Percentiles rank a stretch among this genome's conserved stretches.
Conservation (phyloP, 345 rosid species). For the Populus deltoides region DNA sequence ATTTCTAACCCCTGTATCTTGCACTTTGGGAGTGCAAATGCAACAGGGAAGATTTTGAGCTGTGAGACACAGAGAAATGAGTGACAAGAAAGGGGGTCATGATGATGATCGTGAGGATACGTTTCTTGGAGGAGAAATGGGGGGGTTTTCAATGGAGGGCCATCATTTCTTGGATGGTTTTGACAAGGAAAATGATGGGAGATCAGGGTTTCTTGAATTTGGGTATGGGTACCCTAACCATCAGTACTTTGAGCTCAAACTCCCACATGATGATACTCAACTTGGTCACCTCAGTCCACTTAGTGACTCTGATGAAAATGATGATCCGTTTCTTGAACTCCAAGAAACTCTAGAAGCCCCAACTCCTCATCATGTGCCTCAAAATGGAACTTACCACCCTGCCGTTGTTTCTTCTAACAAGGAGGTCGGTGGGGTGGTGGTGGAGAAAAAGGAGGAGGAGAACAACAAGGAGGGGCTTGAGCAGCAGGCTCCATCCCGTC, state of each 20-base stretch:
- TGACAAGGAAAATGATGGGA: no score
- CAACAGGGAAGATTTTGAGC: neutral
- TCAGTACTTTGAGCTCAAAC: neutral
- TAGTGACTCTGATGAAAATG: neutral
- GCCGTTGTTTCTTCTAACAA: neutral
- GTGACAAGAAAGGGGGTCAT: no score
- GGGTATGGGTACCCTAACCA: no score
- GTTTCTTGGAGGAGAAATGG: no score
- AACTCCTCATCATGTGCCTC: neutral
- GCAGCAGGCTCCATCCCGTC: neutral
- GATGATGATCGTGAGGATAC: no score
- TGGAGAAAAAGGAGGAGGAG: neutral
- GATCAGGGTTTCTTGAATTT: no score
- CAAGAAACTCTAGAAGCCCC: conserved; percentile 18
- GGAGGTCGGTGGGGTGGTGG: neutral
- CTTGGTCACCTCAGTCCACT: neutral
- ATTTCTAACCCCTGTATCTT: neutral
- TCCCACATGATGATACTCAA: neutral
- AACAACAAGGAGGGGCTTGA: neutral
- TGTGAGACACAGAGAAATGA: no score
- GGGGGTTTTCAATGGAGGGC: no score
- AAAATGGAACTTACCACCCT: neutral
- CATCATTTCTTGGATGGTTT: no score
- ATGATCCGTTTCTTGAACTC: conserved; percentile 8
- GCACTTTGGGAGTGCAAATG: neutral